Base-by-base conservation (phyloP, 2,329 filamentous ascomycete genomes). In the Hypoxylon sp. region DNA sequence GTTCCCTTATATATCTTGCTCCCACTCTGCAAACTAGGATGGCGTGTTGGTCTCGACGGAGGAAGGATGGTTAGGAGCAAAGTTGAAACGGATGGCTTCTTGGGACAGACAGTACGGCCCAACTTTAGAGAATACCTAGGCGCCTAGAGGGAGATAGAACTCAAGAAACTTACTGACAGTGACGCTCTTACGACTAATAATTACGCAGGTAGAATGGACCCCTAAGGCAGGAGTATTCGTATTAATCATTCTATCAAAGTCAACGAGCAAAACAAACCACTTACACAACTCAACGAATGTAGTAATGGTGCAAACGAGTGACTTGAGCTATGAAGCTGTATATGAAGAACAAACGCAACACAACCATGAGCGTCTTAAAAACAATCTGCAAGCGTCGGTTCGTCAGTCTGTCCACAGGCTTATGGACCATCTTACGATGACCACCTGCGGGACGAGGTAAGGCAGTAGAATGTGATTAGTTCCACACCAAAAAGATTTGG, bases 321-420 rank as follows among this genome's bases (percentile, higher is more conserved):
- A 67, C 61, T 65, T 67, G n/a, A 63, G 61, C 54, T 65, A 65
- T 56, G 36, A 51, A 56, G 46, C 52, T 51, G 45, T 40, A 16
- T 65, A 59, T 26, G 50, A 48, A 64, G 16, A 65, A 61, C 49
- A 48, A 69, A 57, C 5, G 45, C 51, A 57, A 42, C 51, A 54
- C 57, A 52, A 45, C 8, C 32, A 22, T 32, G 45, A 49, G 30
- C 38, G 54, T 58, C 20, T 45, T 51, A 18, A 59, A 55, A 65
- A 33, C 64, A 69, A 59, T 69, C 64, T 65, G 53, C 51, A 57
- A 55, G 22, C 57, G 51, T 60, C 51, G 50, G 46, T 44, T 62
- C 45, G 49, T 61, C 57, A 61, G 52, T 63, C 42, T 60, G 48
- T 61, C 58, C 58, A 44, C 54, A 45, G 38, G 20, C 38, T 38